Conservation (phyloP, 257 asterid species). For the Solanum etuberosum region DNA sequence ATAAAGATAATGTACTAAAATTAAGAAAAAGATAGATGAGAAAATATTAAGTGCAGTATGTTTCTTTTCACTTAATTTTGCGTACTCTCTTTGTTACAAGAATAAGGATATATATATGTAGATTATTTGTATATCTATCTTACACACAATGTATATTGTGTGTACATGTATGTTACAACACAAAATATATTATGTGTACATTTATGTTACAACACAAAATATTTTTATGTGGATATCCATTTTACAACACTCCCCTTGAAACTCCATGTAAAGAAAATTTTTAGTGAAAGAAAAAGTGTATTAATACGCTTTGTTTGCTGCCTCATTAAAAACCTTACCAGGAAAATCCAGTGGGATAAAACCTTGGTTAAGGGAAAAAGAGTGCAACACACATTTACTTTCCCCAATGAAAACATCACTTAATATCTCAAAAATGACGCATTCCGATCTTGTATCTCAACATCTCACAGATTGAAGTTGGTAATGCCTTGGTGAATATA, state of each 20-base stretch:
- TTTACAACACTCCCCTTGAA: background rate
- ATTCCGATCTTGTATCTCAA: background rate
- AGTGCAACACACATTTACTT: too few relatives aligned
- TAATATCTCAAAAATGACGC: background rate
- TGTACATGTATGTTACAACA: background rate
- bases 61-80: too few relatives aligned
- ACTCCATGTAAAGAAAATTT: accelerated
- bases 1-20: too few relatives aligned
- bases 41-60: too few relatives aligned
- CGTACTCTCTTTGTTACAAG: too few relatives aligned
- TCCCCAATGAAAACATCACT: background rate
- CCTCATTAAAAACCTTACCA: background rate
- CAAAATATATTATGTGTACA: background rate
- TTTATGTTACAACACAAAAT: too few relatives aligned
- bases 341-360: background rate
- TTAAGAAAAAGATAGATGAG: too few relatives aligned
- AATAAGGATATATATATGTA: too few relatives aligned
- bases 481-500: background rate
- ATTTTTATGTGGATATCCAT: background rate
- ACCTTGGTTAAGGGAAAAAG: too few relatives aligned
- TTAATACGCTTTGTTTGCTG: background rate
- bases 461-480: background rate
- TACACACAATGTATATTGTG: background rate
- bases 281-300: background rate
- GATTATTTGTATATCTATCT: background rate